Evolutionary conservation across 108 stramenopile genomes (phyloP), one percentile per base, ranked within the genome.

Genomic region (Pseudonitzschia delicatissima): DNA sequence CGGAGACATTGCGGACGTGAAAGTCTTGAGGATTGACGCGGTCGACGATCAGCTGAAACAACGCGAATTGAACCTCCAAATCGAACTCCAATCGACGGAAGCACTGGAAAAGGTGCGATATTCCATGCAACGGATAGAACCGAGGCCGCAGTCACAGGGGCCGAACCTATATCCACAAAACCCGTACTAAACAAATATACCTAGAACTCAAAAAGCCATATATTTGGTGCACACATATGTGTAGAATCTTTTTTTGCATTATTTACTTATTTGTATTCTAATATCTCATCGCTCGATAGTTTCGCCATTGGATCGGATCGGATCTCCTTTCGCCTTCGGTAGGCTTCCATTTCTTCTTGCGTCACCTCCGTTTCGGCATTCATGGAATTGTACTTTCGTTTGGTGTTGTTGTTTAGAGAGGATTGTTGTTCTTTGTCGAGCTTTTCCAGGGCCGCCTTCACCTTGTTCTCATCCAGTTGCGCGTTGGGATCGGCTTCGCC

Each of bases 281-380:
- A 65, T 18, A 94, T 27, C 57, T 91, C 81, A 27, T 84, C 90
- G 48, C 65, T 77, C 27, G 73, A 73, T 40, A 94, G 53, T 40
- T 92, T 96, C 18, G 91, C 92, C 96, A 98, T 93, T 5, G 96
- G 87, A 78, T 90, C 88, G 34, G 87, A 91, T 13, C 42, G 47
- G 49, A 82, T 57, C 36, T 77, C 86, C 70, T 91, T 96, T 31
- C 68, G 73, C 67, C 93, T 57, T 13, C 96, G 77, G 75, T 96
- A 98, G n/a, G 94, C 97, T 74, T 98, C 97, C 94, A 98, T 96
- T 57, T 96, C 95, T 65, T 94, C 97, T 62, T 78, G 87, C 26
- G 95, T 96, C 2, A 98, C 93, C 76, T 95, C 87, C 3, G 94
- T 93, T 66, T 93, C 82, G 26, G 81, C 78, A 51, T 86, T 83